Evolutionary conservation across 768 basidiomycete genomes (phyloP).

Genomic region (Tulasnella calospora): DNA sequence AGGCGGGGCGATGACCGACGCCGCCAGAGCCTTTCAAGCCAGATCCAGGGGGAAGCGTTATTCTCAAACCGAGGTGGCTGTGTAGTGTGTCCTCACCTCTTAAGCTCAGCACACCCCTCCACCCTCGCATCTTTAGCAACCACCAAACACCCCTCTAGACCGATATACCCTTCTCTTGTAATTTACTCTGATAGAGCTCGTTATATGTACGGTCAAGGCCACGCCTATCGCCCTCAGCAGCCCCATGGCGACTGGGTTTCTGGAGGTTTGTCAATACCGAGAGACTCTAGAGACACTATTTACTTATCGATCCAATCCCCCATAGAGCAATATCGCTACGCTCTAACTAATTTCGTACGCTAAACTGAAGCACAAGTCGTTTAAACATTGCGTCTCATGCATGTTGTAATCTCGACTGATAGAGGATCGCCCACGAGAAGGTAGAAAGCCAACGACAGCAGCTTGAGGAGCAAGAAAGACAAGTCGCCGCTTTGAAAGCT

Average conservation of each 20-base stretch:
- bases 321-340: conserved; percentile 44
- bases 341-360: conserved; percentile 69
- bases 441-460: conserved; percentile 76
- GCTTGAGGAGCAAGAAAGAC: conserved; percentile 77
- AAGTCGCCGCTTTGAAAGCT: conserved; percentile 65
- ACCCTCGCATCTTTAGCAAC: background rate
- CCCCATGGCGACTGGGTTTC: background rate
- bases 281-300: background rate
- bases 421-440: conserved; percentile 85
- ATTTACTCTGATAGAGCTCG: background rate
- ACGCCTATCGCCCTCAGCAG: background rate
- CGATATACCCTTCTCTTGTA: background rate
- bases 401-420: conserved; percentile 21
- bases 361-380: conserved; percentile 32
- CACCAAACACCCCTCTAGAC: background rate
- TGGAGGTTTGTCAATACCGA: conserved; percentile 9
- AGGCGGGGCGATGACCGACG: background rate
- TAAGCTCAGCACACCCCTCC: background rate
- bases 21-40: background rate
- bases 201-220: background rate
- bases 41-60: background rate
- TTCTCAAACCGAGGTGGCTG: conserved; percentile 6
- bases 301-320: conserved; percentile 4
- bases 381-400: background rate
- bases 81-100: background rate